Conservation (phyloP, 2,329 filamentous ascomycete genomes). For the Cercospora citrullina region DNA sequence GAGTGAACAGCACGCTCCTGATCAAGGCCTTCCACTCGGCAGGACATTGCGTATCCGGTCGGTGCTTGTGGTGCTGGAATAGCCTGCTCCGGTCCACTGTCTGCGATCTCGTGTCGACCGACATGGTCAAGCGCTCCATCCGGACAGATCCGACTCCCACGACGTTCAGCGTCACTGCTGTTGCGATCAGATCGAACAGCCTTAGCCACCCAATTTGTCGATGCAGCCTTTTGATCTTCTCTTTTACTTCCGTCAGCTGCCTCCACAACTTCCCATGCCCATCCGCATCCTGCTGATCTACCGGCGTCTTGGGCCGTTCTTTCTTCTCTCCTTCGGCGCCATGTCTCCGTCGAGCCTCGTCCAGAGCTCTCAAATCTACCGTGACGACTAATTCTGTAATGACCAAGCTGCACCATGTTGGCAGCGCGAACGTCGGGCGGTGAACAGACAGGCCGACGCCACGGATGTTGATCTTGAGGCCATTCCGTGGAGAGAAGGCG, state of each 20-base stretch:
- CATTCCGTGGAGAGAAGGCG: conserved; percentile 85
- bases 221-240: conserved; percentile 82
- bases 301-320: conserved; percentile 18
- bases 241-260: conserved; percentile 74
- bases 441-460: conserved; percentile 86
- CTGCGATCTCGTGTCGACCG: conserved; percentile 87
- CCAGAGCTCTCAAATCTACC: conserved; percentile 70
- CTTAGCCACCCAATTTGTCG: conserved; percentile 84
- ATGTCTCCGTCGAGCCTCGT: conserved; percentile 26
- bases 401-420: conserved; percentile 92
- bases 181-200: conserved; percentile 83
- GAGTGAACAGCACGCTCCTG: conserved; percentile 83
- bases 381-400: conserved; percentile 83
- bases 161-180: conserved; percentile 74
- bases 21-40: conserved; percentile 92
- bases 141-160: conserved; percentile 81
- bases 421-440: conserved; percentile 92
- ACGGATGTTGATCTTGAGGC: conserved; percentile 83
- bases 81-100: conserved; percentile 87
- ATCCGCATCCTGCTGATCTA: conserved; percentile 38
- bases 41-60: conserved; percentile 65
- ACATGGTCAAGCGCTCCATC: conserved; percentile 78
- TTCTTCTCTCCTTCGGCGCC: conserved; percentile 23
- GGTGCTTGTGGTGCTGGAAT: conserved; percentile 74
- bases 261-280: conserved; percentile 72